A percentile compares a stretch with the other conserved stretches of the same genome.
Conservation (phyloP, 768 basidiomycete species). For the Boletus rex-veris region DNA sequence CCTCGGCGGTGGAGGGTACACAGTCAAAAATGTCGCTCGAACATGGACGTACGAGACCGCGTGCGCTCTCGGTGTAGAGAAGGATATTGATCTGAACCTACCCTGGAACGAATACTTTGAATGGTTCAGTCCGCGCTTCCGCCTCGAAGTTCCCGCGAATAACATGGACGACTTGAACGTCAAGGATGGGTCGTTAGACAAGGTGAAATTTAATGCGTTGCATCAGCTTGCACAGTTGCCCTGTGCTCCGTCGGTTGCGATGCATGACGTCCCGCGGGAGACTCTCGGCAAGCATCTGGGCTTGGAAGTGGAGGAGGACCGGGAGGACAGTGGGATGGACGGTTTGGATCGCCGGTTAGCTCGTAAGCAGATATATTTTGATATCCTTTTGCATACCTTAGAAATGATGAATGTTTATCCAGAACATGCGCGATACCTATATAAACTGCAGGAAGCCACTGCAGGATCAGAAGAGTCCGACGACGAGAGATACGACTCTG, state of each 20-base stretch:
- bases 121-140: constrained; percentile 95
- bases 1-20: constrained; percentile 95
- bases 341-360: constrained; percentile 68
- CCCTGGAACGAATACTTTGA: constrained; percentile 92
- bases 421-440: constrained; percentile 70
- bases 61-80: constrained; percentile 83
- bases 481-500: constrained; percentile 48
- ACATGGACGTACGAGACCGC: constrained; percentile 98
- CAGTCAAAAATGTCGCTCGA: constrained; percentile 92
- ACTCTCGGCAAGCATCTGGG: constrained; percentile 63
- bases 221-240: constrained; percentile 56
- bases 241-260: constrained; percentile 78
- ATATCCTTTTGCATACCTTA: background rate
- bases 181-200: constrained; percentile 74
- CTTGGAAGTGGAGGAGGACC: constrained; percentile 43
- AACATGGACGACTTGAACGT: constrained; percentile 95
- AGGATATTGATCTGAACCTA: constrained; percentile 70
- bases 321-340: constrained; percentile 44
- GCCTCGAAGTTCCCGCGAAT: constrained; percentile 84
- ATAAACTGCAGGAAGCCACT: constrained; percentile 51
- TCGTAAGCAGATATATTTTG: constrained; percentile 44
- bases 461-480: constrained; percentile 46
- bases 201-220: constrained; percentile 64
- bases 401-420: background rate
- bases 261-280: constrained; percentile 80